These are phyloP conservation scores for Pogostemon cablin DNA, from an alignment of 257 asterid genomes.

Conservation along the genomic window DNA sequence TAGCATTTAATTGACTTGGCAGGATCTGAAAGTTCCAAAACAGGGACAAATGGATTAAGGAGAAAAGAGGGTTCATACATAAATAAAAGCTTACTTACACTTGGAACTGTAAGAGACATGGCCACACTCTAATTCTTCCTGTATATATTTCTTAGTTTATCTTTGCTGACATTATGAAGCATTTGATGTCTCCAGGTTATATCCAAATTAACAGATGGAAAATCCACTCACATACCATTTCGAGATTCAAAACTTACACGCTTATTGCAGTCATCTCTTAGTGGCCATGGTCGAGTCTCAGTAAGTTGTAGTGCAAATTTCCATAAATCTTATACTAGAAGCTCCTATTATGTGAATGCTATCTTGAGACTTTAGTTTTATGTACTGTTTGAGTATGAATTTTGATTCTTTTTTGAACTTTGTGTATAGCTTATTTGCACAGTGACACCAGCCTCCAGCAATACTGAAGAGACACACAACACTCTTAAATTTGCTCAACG, in stretches of 20 bases:
- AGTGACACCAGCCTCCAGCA: constrained; percentile 80
- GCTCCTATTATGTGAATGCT: constrained; percentile 20
- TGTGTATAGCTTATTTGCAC: constrained; percentile 80
- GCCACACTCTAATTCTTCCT: constrained; percentile 22
- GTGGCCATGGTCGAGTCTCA: constrained; percentile 83
- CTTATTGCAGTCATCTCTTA: constrained; percentile 80
- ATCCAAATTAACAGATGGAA: constrained; percentile 78
- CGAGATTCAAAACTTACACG: constrained; percentile 89
- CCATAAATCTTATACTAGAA: constrained; percentile 23
- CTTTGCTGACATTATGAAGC: constrained; percentile 15
- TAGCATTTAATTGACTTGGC: constrained; percentile 92
- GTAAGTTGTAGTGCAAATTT: constrained; percentile 49
- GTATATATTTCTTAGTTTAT: constrained; percentile 29
- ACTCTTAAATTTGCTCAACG: constrained; percentile 82
- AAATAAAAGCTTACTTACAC: constrained; percentile 78
- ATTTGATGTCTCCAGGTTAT: constrained; percentile 58
- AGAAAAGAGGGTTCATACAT: constrained; percentile 86
- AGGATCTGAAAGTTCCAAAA: constrained; percentile 90
- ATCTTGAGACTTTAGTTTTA: constrained; percentile 21
- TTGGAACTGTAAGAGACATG: constrained; percentile 75
- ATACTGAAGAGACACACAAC: constrained; percentile 82
- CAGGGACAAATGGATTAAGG: constrained; percentile 77
- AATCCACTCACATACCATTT: constrained; percentile 81
- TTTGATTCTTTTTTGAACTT: constrained; percentile 38
- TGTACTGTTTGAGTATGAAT: constrained; percentile 25